These are phyloP conservation scores for Mycena floridula DNA, from an alignment of 768 basidiomycete species.

Conservation along the genomic window DNA sequence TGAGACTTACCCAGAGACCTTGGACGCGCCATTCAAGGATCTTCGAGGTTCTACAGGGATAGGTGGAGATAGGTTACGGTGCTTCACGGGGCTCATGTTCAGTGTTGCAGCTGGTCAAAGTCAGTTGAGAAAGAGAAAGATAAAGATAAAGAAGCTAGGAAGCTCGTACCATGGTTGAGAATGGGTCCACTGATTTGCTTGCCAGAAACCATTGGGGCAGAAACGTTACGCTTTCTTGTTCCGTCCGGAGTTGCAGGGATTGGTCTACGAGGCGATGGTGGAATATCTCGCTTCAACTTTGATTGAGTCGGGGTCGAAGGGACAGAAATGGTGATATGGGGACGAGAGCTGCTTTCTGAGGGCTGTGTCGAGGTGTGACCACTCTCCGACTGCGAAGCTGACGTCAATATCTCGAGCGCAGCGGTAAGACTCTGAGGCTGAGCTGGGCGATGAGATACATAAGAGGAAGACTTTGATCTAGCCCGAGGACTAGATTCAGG, in stretches of 20 bases:
- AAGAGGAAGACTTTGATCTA: conserved; percentile 48
- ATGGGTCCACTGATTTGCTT: conserved; percentile 67
- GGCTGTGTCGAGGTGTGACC: conserved; percentile 14
- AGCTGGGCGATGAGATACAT: conserved; percentile 47
- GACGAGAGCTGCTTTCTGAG: not conserved
- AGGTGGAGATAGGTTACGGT: conserved; percentile 64
- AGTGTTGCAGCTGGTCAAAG: conserved; percentile 64
- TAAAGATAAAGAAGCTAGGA: conserved; percentile 3
- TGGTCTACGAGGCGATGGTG: conserved; percentile 40
- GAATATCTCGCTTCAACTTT: conserved; percentile 19
- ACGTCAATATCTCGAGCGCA: conserved; percentile 62
- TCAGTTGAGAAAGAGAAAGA: too few relatives aligned
- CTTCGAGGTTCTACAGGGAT: conserved; percentile 46
- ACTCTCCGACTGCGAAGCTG: conserved; percentile 34
- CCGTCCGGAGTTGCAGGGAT: conserved; percentile 31
- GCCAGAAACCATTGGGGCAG: conserved; percentile 44
- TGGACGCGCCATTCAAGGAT: conserved; percentile 21
- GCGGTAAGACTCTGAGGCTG: conserved; percentile 68
- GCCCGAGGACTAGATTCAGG: conserved; percentile 38
- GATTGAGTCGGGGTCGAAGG: conserved; percentile 9
- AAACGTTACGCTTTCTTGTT: conserved; percentile 27
- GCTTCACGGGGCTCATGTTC: conserved; percentile 72
- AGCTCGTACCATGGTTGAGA: conserved; percentile 56
- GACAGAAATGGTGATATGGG: not conserved
- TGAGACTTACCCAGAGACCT: conserved; percentile 57